Base-by-base conservation (phyloP, 2,329 filamentous ascomycete species). In the Pseudogymnoascus verrucosus region DNA sequence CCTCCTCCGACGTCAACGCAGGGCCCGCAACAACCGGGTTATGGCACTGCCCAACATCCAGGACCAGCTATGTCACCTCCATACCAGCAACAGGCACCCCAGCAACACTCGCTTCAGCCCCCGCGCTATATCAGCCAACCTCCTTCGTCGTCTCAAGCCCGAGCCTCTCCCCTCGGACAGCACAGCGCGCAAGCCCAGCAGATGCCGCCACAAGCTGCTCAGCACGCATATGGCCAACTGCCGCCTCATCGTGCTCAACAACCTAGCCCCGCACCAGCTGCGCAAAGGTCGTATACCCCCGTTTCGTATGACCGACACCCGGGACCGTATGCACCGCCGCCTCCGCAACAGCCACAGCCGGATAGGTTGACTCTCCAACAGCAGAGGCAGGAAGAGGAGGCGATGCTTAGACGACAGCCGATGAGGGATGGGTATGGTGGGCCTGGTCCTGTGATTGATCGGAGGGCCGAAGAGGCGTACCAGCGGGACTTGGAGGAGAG, bases 351-450 rank as follows among this genome's bases (percentile, higher is more conserved):
- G 59, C 36, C 59, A 16, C 59, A 61, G 4, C 59, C 34, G 6
- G 59, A 39, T 12, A 31, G 36, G n/a, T 12, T 39, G 19, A 44
- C 59, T 19, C 34, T 39, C 6, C 59, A 61, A 12, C 36, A 39
- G 12, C 59, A 61, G 26, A 61, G 51, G 51, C 51, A 34, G 28
- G 51, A 57, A 6, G 51, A 57, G 5, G 51, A 57, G 28, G 47
- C 47, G 7, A 57, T 57, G 51, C 10, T 57, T 34, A 57, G 51
- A 21, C 28, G 51, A 10, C 51, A 57, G 28, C 51, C 51, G 4
- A 57, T 57, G 51, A 34, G 51, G 28, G 51, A 57, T 34, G 51
- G 51, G 51, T 57, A 57, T 34, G 51, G 51, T 57, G 51, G 51
- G 3, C 51, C 51, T 36, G 51, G 51, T 4, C 51, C 51, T 1